A percentile compares a stretch with the other conserved stretches of the same genome.
Evolutionary conservation across 306 rosid species (phyloP).

Genomic region (Dicorynia guianensis): DNA sequence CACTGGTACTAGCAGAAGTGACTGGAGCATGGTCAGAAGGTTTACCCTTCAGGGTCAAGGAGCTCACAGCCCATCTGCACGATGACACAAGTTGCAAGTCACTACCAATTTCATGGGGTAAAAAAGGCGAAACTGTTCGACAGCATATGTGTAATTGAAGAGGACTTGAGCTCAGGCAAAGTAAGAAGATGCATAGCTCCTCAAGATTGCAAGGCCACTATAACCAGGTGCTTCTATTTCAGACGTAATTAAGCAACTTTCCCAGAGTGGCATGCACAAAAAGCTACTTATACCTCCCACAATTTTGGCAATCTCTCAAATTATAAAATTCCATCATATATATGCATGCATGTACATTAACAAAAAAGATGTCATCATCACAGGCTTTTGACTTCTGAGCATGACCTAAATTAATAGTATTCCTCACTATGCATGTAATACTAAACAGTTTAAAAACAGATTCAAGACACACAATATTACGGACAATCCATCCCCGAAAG

Average conservation of each 20-base stretch:
- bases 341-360: neutral
- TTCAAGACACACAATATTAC: neutral
- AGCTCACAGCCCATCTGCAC: constrained; percentile 99
- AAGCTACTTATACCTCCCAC: neutral
- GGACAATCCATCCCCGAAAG: neutral
- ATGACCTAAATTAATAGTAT: neutral
- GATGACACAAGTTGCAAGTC: constrained; percentile 27
- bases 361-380: neutral
- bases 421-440: neutral
- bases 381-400: neutral
- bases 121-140: constrained; percentile 29
- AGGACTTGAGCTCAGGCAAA: constrained; percentile 28
- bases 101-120: constrained; percentile 22
- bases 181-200: neutral
- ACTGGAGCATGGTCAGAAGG: constrained; percentile 88
- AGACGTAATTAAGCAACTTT: constrained; percentile 12
- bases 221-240: neutral
- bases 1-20: constrained; percentile 63
- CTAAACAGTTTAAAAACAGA: neutral
- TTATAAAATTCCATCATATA: neutral
- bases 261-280: constrained; percentile 15
- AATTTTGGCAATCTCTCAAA: neutral
- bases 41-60: constrained; percentile 92
- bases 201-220: neutral
- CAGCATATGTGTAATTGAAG: constrained; percentile 24